phyloP scores from a whole-genome alignment of 768 basidiomycete species.

The Tricholoma sp. region DNA sequence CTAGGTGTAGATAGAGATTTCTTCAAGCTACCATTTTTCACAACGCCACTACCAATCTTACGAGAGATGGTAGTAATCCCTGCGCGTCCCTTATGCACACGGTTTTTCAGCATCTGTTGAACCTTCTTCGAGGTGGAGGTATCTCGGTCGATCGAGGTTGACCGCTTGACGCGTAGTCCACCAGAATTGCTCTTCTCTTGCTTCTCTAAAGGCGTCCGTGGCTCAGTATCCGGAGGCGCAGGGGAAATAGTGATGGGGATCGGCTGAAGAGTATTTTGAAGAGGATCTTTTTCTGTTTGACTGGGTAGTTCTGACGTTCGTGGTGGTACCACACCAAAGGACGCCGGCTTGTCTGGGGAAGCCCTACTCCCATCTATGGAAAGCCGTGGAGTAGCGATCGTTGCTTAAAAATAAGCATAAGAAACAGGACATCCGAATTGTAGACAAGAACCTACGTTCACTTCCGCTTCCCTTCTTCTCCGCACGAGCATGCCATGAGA shows the following conservation, averaged over 20 bases:
- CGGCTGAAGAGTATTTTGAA: conserved; percentile 12
- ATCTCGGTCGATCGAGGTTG: conserved; percentile 37
- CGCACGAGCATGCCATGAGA: conserved; percentile 67
- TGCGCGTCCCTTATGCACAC: conserved; percentile 68
- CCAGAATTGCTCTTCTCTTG: conserved; percentile 8
- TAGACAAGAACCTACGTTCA: conserved; percentile 4
- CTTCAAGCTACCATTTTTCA: conserved; percentile 48
- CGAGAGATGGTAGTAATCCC: conserved; percentile 73
- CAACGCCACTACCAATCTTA: conserved; percentile 71
- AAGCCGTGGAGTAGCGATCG: conserved; percentile 9
- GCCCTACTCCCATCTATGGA: conserved; percentile 13
- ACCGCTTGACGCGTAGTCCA: conserved; percentile 24
- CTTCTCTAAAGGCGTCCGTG: conserved; percentile 9
- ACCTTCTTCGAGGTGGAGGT: conserved; percentile 65
- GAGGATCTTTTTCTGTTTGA: not conserved
- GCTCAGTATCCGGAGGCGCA: conserved; percentile 43
- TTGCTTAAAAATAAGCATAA: not conserved
- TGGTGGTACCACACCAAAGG: conserved; percentile 4
- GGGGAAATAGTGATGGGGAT: conserved; percentile 60
- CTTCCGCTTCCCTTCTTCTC: conserved; percentile 37
- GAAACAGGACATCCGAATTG: not conserved
- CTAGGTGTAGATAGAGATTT: conserved; percentile 68
- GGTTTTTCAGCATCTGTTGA: conserved; percentile 68
- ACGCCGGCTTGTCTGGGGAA: conserved; percentile 5
- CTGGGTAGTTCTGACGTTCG: not conserved